Evolutionary conservation across 768 basidiomycete genomes (phyloP).

Genomic region (Termitomyces sp.): DNA sequence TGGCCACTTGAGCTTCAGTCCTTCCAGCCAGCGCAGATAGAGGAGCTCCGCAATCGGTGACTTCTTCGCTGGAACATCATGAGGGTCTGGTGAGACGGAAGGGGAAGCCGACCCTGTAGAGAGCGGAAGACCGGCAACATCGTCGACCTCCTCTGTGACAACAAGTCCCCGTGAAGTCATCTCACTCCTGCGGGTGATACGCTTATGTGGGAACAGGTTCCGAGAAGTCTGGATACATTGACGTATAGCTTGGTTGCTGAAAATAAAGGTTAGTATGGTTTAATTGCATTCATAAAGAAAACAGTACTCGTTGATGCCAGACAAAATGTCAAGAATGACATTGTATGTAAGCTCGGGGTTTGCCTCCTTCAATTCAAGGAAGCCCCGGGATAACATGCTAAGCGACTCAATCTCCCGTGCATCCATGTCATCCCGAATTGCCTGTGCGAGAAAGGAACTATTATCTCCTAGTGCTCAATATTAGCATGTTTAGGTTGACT

Average conservation of each 20-base stretch:
- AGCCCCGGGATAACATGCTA: conserved; percentile 86
- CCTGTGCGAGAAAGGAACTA: conserved; percentile 29
- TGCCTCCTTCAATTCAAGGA: conserved; percentile 74
- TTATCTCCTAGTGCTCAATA: neutral
- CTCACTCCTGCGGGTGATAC: conserved; percentile 73
- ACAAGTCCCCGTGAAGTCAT: conserved; percentile 82
- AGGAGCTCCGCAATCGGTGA: conserved; percentile 93
- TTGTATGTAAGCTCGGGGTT: conserved; percentile 86
- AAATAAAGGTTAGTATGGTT: conserved; percentile 5
- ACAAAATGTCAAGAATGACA: conserved; percentile 82
- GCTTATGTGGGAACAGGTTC: conserved; percentile 74
- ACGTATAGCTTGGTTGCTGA: conserved; percentile 71
- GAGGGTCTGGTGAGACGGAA: conserved; percentile 21
- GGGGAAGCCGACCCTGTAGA: conserved; percentile 26
- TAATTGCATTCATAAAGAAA: neutral
- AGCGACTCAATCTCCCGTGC: conserved; percentile 85
- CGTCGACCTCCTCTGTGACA: conserved; percentile 78
- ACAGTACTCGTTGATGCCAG: conserved; percentile 87
- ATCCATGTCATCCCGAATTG: conserved; percentile 79
- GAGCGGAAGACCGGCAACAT: conserved; percentile 45
- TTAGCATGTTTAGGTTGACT: conserved; percentile 8
- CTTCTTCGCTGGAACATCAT: conserved; percentile 47
- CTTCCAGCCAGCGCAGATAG: conserved; percentile 97
- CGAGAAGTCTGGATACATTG: conserved; percentile 81
- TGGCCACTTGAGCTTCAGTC: conserved; percentile 87